Evolutionary conservation across 2,329 filamentous ascomycete genomes (phyloP), one percentile per base, ranked within the genome.

Genomic region (Leptographium flavum): DNA sequence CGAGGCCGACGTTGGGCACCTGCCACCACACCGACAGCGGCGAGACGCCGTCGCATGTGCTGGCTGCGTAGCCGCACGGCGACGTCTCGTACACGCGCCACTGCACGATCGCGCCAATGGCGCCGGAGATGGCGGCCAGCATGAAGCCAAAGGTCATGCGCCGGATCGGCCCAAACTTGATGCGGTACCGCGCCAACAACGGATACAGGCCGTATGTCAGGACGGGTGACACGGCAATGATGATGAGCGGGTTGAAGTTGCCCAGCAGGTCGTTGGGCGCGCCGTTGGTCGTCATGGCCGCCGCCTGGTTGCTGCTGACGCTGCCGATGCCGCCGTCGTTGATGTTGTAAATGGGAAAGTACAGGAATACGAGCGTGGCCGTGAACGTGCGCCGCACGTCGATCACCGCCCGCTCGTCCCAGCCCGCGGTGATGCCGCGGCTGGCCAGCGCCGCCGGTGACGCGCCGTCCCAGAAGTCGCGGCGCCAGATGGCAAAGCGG

Each of bases 321-420:
- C 52, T 56, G n/a, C 59, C 62, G 25, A 67, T 56, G 23, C 63
- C 64, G 14, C 63, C 63, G 43, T 66, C 60, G 50, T 64, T 66
- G 49, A 65, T 52, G 46, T 54, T 55, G 52, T 61, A 65, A 5
- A 67, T 55, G 5, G 64, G 64, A 28, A 65, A 59, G 50, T 65
- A 66, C 23, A 64, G 55, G 54, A 64, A 62, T 56, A 68, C 60
- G 46, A 61, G 56, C n/a, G 60, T 61, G 6, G 64, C 65, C 23
- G 60, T 53, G 55, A 62, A 61, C 0, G 64, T 67, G 56, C 79
- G 74, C 45, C 67, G 66, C 14, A 80, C 71, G 53, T 83, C 78
- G 53, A 76, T 74, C 42, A 86, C 79, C 66, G 78, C 80, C 31
- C 71, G 71, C 52, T 82, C 77, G 37, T 76, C 74, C 51, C 79